phyloP scores from a whole-genome alignment of 805 yeast species.

The Suhomyces kilbournensis region DNA sequence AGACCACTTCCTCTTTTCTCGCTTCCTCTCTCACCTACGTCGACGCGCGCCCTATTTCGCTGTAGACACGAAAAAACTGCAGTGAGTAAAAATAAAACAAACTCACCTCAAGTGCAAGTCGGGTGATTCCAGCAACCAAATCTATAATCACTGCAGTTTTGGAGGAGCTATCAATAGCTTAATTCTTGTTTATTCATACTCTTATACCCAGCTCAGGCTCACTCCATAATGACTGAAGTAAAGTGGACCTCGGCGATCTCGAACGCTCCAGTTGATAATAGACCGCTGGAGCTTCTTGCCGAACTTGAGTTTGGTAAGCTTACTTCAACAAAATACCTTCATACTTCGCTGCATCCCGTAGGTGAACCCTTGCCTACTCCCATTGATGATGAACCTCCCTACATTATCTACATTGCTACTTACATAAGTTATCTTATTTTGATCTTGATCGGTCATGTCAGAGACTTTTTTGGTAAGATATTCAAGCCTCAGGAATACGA shows the following conservation, averaged over 20 bases:
- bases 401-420: constrained; percentile 72
- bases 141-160: background rate
- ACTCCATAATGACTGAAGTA: background rate
- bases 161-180: background rate
- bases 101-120: background rate
- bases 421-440: constrained; percentile 81
- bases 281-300: constrained; percentile 30
- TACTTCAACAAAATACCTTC: constrained; percentile 62
- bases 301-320: constrained; percentile 74
- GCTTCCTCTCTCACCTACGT: background rate
- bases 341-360: constrained; percentile 55
- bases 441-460: constrained; percentile 83
- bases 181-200: background rate
- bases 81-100: background rate
- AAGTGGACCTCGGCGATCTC: constrained; percentile 24
- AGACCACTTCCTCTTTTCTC: background rate
- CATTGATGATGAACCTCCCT: constrained; percentile 83
- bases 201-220: background rate
- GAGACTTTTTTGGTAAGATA: constrained; percentile 80
- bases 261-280: constrained; percentile 35
- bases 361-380: constrained; percentile 61
- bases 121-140: background rate
- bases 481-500: constrained; percentile 65
- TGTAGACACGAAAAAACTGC: background rate
- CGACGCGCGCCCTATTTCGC: background rate